Evolutionary conservation across 2,329 filamentous ascomycete species (phyloP), one percentile per base, ranked within the genome.

Genomic region (Metarhizium sp.): DNA sequence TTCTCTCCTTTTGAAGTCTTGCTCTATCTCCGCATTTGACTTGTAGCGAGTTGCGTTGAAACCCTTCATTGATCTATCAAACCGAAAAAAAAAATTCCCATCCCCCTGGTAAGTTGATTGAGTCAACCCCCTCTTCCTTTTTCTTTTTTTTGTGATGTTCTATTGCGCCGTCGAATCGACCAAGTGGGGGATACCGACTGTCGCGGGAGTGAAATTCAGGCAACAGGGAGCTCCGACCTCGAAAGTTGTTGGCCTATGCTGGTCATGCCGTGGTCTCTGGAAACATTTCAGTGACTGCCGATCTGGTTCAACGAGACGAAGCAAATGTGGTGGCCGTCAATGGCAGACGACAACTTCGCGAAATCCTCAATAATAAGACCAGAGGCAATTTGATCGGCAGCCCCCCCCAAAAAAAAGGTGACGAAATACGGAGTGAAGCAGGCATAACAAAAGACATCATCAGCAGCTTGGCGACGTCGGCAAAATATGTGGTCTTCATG

Each of bases 11-110:
- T 59, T 50, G 58, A 58, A 54, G 53, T 62, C 60, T 59, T 62
- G 60, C 61, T 59, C 61, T 61, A 59, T 60, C 13, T 61, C 56
- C 57, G 52, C 59, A 60, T 59, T 58, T 58, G 53, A 58, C 60
- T 59, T 64, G 62, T 58, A 66, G 62, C 60, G 60, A 67, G 63
- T 62, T 58, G 58, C 57, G 60, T 62, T 60, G 59, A 65, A 61
- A 59, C 62, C 58, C 58, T 14, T 13, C 18, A 53, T 59, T 54
- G 55, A 48, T 57, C 57, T 62, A 57, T 60, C 54, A 55, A 58
- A 51, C 46, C 34, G 56, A 58, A 59, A 60, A 57, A 57, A 58
- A 59, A 51, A 55, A 56, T 55, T 50, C 51, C 13, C 51, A 51
- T 51, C 46, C 57, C 50, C 52, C 58, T 62, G 65, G 65, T 67